Evolutionary conservation across 1,139 yeast genomes (phyloP).

Genomic region (Eremothecium cymbalariae): DNA sequence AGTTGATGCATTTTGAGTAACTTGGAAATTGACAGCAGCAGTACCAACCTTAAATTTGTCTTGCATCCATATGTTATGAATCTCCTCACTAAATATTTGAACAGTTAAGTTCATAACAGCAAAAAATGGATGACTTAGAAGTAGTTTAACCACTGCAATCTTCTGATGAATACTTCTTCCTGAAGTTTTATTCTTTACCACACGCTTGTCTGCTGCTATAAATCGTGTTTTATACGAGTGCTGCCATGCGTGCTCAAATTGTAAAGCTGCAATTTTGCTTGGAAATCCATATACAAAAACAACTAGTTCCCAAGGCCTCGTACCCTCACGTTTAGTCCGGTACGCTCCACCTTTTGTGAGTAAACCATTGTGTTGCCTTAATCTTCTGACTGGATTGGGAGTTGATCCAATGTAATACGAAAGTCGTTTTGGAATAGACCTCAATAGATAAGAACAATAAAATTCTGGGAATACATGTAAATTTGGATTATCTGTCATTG

Average conservation of each 20-base stretch:
- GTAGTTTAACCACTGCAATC: slow-evolving; percentile 43
- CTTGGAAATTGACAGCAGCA: background rate
- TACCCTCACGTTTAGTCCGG: slow-evolving; percentile 46
- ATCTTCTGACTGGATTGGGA: slow-evolving; percentile 59
- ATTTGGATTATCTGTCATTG: no score
- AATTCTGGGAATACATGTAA: slow-evolving; percentile 35
- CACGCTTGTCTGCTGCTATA: slow-evolving; percentile 34
- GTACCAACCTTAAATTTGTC: slow-evolving; percentile 16
- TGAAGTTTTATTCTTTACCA: slow-evolving; percentile 30
- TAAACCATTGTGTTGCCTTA: slow-evolving; percentile 73
- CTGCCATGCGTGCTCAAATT: slow-evolving; percentile 71
- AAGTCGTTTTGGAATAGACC: slow-evolving; percentile 46
- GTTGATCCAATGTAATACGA: slow-evolving; percentile 72
- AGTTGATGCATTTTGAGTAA: slow-evolving; percentile 8
- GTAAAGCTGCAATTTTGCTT: slow-evolving; percentile 60
- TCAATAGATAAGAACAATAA: slow-evolving; percentile 61
- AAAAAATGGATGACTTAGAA: slow-evolving; percentile 40
- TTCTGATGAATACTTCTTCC: slow-evolving; percentile 42
- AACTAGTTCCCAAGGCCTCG: slow-evolving; percentile 68
- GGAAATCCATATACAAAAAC: slow-evolving; percentile 63
- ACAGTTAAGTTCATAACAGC: slow-evolving; percentile 37
- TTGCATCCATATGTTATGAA: slow-evolving; percentile 28
- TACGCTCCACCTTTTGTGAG: slow-evolving; percentile 59
- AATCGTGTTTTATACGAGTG: slow-evolving; percentile 61
- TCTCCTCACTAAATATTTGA: slow-evolving; percentile 34